A percentile compares a stretch with the other conserved stretches of the same genome.
Evolutionary conservation across 768 basidiomycete species (phyloP).

Genomic region (Tulasnella sp.): DNA sequence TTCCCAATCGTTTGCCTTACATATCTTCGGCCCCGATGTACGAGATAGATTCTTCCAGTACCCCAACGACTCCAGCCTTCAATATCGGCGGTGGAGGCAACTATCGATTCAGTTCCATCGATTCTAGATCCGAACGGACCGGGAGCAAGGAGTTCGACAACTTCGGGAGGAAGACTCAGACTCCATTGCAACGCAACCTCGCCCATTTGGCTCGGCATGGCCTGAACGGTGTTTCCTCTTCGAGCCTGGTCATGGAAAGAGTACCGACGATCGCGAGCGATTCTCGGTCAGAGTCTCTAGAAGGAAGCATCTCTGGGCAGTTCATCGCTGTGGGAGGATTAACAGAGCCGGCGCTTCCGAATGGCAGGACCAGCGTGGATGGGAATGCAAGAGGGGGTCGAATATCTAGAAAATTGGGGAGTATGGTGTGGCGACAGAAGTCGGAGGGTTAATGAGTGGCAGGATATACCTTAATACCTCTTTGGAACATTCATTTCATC

Average conservation of each 20-base stretch:
- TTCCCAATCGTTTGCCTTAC: not conserved
- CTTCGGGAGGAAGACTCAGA: constrained; percentile 3
- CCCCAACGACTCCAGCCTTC: not conserved
- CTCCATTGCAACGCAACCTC: constrained; percentile 68
- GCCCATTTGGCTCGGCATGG: constrained; percentile 76
- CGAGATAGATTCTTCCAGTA: not conserved
- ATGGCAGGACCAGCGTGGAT: not conserved
- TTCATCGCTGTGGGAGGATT: not conserved
- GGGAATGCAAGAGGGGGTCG: not conserved
- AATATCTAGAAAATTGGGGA: constrained; percentile 2
- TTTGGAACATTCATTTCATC: no score
- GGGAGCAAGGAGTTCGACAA: not conserved
- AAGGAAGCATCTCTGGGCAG: not conserved
- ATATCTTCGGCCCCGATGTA: not conserved
- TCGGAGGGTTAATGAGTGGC: no score
- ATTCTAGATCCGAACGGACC: not conserved
- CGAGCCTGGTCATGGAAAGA: constrained; percentile 44
- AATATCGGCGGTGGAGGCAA: not conserved
- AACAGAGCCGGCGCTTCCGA: not conserved
- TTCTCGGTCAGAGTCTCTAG: constrained; percentile 15
- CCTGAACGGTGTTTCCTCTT: constrained; percentile 69
- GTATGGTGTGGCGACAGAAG: not conserved
- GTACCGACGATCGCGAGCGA: constrained; percentile 8
- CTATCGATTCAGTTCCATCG: not conserved
- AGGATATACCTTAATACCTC: no score